phyloP scores from a whole-genome alignment of 2,329 filamentous ascomycete genomes.

The Ophiostoma pallidulum region DNA sequence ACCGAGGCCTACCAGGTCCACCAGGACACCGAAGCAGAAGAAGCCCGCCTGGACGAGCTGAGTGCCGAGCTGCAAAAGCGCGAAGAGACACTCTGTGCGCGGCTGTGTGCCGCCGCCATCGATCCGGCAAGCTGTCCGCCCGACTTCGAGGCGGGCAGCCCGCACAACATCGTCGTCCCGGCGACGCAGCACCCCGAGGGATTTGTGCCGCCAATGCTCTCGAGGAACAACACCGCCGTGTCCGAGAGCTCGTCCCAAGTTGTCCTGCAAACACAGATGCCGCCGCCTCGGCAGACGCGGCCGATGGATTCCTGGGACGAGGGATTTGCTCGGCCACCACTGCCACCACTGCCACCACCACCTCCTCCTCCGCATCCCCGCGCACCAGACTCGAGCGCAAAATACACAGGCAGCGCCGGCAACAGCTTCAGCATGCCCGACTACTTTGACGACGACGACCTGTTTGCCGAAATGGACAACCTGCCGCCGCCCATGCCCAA shows the following conservation, averaged over 20 bases:
- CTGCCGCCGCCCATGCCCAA: constrained; percentile 9
- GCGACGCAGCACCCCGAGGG: constrained; percentile 33
- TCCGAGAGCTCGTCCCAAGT: constrained; percentile 35
- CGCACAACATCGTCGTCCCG: constrained; percentile 29
- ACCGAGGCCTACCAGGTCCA: constrained; percentile 41
- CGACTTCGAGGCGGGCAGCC: constrained; percentile 19
- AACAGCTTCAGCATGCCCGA: constrained; percentile 16
- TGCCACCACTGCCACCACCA: background rate
- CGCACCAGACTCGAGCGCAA: background rate
- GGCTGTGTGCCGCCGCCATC: constrained; percentile 36
- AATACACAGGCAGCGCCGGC: background rate
- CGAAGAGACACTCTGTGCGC: constrained; percentile 32
- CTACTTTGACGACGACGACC: constrained; percentile 19
- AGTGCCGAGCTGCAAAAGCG: constrained; percentile 34
- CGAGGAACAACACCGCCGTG: constrained; percentile 25
- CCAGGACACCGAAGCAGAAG: constrained; percentile 42
- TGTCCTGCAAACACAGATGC: constrained; percentile 42
- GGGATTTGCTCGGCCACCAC: background rate
- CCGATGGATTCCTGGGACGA: background rate
- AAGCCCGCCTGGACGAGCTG: constrained; percentile 39
- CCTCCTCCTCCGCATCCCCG: background rate
- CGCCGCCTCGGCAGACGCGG: background rate
- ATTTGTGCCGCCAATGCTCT: constrained; percentile 22
- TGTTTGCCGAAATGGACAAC: constrained; percentile 15
- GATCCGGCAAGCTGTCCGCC: constrained; percentile 18